Evolutionary conservation across 176 grass and related monocot species (phyloP).

Genomic region (Juncus effusus): DNA sequence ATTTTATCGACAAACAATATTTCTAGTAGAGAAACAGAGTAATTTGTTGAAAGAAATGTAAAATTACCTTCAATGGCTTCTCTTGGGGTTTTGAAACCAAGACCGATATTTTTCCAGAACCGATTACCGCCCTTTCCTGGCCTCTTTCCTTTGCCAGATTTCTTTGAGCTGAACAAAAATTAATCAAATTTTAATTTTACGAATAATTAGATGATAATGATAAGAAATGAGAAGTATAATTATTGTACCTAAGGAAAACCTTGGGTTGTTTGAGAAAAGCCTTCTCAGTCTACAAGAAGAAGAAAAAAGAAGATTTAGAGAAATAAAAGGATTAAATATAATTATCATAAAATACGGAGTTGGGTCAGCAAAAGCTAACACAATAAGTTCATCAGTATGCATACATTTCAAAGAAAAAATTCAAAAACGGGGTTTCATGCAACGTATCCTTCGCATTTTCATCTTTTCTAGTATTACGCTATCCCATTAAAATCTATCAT

Average conservation of each 20-base stretch:
- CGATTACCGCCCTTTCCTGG: slow-evolving; percentile 27
- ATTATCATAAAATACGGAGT: too few relatives aligned
- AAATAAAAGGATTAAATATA: too few relatives aligned
- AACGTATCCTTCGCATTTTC: too few relatives aligned
- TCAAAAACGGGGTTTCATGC: too few relatives aligned
- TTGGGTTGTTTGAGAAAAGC: slow-evolving; percentile 26
- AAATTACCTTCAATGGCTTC: slow-evolving; percentile 27
- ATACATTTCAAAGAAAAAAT: too few relatives aligned
- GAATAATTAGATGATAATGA: background rate
- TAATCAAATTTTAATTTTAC: background rate
- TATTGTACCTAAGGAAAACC: slow-evolving; percentile 26
- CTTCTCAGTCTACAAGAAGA: slow-evolving; percentile 30
- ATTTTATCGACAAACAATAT: background rate
- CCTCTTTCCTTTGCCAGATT: slow-evolving; percentile 28
- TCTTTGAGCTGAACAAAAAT: slow-evolving; percentile 25
- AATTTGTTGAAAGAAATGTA: background rate
- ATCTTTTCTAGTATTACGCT: too few relatives aligned
- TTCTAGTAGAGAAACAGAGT: background rate
- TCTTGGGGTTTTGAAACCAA: slow-evolving; percentile 27
- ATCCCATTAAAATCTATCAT: too few relatives aligned
- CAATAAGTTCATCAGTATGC: too few relatives aligned
- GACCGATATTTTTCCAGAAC: slow-evolving; percentile 21
- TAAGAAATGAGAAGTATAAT: background rate
- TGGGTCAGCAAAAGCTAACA: too few relatives aligned
- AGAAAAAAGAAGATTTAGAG: background rate